Evolutionary conservation across 352 stramenopile genomes (phyloP).

Genomic region (Phytophthora sojae): DNA sequence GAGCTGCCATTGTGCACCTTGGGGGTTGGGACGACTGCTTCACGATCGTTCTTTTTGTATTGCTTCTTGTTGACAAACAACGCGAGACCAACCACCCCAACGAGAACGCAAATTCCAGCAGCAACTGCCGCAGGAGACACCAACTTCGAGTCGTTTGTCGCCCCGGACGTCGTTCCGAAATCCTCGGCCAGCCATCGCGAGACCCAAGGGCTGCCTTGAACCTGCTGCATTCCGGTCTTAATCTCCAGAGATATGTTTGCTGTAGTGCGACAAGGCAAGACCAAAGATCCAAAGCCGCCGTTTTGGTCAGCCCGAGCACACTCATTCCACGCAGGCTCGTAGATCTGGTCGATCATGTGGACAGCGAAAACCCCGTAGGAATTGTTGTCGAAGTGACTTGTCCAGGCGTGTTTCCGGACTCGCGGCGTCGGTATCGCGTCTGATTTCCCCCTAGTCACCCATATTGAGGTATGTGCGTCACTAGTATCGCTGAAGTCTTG

Average conservation of each 20-base stretch:
- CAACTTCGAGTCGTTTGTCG: slow-evolving; percentile 5
- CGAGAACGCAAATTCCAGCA: background rate
- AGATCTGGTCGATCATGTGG: slow-evolving; percentile 5
- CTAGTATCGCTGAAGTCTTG: slow-evolving; percentile 12
- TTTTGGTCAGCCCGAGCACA: slow-evolving; percentile 11
- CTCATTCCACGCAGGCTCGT: slow-evolving; percentile 15
- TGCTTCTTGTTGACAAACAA: background rate
- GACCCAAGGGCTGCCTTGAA: slow-evolving; percentile 18
- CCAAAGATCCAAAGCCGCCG: slow-evolving; percentile 24
- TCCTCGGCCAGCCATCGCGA: slow-evolving; percentile 22
- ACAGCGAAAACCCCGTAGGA: slow-evolving; percentile 27
- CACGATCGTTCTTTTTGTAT: background rate
- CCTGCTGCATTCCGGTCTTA: background rate
- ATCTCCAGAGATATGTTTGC: slow-evolving; percentile 2
- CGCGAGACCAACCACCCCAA: background rate
- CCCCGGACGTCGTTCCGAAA: background rate
- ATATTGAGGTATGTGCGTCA: slow-evolving; percentile 18
- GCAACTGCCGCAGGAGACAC: slow-evolving; percentile 18
- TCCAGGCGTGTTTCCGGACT: slow-evolving; percentile 23
- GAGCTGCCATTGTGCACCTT: background rate
- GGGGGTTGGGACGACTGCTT: background rate
- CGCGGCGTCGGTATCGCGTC: slow-evolving; percentile 8
- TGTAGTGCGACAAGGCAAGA: slow-evolving; percentile 23
- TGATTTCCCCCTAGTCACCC: slow-evolving; percentile 26
- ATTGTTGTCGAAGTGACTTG: slow-evolving; percentile 3